phyloP scores from a whole-genome alignment of 164 flowering plant genomes.

The Paratinospora sagittata region DNA sequence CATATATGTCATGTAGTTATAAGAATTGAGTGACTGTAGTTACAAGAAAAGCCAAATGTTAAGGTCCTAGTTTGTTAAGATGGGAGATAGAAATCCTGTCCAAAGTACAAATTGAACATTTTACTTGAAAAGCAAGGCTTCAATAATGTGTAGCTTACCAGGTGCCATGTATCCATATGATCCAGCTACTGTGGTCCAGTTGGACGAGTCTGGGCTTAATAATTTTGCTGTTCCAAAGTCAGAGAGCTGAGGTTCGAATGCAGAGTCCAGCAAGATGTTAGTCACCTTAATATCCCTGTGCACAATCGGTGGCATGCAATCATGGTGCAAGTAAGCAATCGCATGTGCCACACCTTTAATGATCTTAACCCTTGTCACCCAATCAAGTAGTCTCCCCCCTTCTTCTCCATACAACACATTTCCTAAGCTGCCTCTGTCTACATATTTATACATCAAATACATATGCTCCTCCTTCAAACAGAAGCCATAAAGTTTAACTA shows the following conservation, averaged over 20 bases:
- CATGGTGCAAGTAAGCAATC: conserved; percentile 63
- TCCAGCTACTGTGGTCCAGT: conserved; percentile 52
- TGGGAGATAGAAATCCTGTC: background rate
- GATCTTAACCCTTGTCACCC: conserved; percentile 44
- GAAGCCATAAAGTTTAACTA: conserved; percentile 55
- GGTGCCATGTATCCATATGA: conserved; percentile 72
- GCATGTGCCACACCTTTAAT: conserved; percentile 66
- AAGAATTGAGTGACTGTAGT: no score
- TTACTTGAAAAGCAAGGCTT: background rate
- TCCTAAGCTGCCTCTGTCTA: conserved; percentile 51
- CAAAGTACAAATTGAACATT: background rate
- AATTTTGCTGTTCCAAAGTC: conserved; percentile 65
- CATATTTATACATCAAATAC: conserved; percentile 56
- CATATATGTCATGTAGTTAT: background rate
- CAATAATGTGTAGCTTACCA: conserved; percentile 33
- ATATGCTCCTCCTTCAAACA: conserved; percentile 31
- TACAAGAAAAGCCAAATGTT: background rate
- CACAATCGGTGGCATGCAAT: conserved; percentile 49
- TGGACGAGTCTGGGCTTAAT: conserved; percentile 39
- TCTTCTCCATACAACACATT: conserved; percentile 30
- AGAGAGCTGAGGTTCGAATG: conserved; percentile 38
- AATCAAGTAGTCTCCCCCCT: conserved; percentile 28
- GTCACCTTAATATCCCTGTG: conserved; percentile 55
- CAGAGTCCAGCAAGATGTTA: conserved; percentile 49
- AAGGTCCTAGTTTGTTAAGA: background rate